A percentile compares a stretch with the other conserved stretches of the same genome.
These are phyloP conservation scores for Termitomyces sp. DNA, from an alignment of 768 basidiomycete species.

Conservation along the genomic window DNA sequence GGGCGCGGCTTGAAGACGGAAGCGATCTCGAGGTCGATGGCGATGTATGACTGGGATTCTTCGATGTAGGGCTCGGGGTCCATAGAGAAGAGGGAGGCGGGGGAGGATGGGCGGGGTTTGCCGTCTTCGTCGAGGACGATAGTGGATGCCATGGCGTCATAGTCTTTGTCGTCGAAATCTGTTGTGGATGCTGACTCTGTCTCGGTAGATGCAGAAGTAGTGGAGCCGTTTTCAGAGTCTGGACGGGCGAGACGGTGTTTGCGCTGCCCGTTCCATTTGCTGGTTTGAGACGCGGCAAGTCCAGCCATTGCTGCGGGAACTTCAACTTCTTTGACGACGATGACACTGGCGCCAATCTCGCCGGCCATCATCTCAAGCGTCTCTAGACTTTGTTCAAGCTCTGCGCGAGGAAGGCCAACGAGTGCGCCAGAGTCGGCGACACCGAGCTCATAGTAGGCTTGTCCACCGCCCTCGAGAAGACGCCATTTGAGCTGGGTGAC, in stretches of 20 bases:
- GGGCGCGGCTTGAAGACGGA: constrained; percentile 77
- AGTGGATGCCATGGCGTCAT: constrained; percentile 30
- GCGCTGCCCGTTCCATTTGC: constrained; percentile 38
- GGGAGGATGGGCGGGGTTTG: constrained; percentile 17
- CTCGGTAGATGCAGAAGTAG: constrained; percentile 32
- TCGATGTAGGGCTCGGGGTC: constrained; percentile 44
- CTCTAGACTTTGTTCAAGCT: constrained; percentile 79
- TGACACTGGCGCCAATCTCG: constrained; percentile 89
- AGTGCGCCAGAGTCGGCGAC: constrained; percentile 88
- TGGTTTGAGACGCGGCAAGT: constrained; percentile 34
- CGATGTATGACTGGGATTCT: constrained; percentile 25
- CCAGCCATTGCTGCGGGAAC: constrained; percentile 57
- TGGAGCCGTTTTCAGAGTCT: constrained; percentile 19
- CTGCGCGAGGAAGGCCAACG: constrained; percentile 69
- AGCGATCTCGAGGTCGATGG: constrained; percentile 63
- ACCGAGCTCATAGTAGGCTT: constrained; percentile 80
- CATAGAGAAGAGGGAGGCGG: constrained; percentile 46
- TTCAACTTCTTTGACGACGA: constrained; percentile 87
- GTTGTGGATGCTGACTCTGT: constrained; percentile 40
- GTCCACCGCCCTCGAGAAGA: constrained; percentile 79
- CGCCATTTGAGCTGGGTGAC: constrained; percentile 98
- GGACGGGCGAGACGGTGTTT: constrained; percentile 31
- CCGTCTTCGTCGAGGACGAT: constrained; percentile 26
- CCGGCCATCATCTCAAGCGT: constrained; percentile 94
- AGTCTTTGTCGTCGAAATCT: constrained; percentile 31